Evolutionary conservation across 192 early-diverging fungal species (phyloP).

Genomic region (Funneliformis geosporum): DNA sequence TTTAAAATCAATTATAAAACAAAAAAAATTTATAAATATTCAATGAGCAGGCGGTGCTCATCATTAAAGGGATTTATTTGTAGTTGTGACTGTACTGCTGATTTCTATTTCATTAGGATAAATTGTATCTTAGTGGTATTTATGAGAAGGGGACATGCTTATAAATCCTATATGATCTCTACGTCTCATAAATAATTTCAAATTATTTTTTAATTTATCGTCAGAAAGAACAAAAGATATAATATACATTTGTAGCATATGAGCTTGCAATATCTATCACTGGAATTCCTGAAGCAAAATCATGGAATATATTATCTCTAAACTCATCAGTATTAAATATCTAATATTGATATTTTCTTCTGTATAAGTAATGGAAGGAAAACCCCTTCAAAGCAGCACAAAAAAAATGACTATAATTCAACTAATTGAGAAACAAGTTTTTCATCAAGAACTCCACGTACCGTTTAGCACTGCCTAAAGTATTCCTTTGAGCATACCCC

Average conservation of each 20-base stretch:
- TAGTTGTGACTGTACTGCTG: background rate
- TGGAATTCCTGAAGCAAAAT: slow-evolving; percentile 66
- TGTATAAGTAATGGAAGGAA: slow-evolving; percentile 73
- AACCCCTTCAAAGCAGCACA: slow-evolving; percentile 83
- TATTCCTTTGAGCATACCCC: too few relatives aligned
- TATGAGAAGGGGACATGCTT: slow-evolving; percentile 40
- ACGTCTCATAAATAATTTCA: slow-evolving; percentile 55
- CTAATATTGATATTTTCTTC: slow-evolving; percentile 44
- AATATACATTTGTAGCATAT: slow-evolving; percentile 73
- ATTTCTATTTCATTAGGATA: background rate
- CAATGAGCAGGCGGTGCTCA: background rate
- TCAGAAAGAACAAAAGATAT: slow-evolving; percentile 55
- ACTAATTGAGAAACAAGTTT: slow-evolving; percentile 66
- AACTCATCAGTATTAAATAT: slow-evolving; percentile 63
- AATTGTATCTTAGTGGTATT: too few relatives aligned
- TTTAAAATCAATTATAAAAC: background rate
- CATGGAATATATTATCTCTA: slow-evolving; percentile 65
- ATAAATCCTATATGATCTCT: slow-evolving; percentile 58
- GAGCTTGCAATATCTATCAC: slow-evolving; percentile 65
- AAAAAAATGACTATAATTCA: slow-evolving; percentile 80
- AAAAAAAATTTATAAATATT: background rate
- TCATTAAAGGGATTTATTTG: background rate
- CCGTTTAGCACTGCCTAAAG: too few relatives aligned
- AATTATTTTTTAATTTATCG: slow-evolving; percentile 54
- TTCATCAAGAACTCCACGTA: slow-evolving; percentile 67